Evolutionary conservation across 1,284 basidiomycete species (phyloP), one percentile per base, ranked within the genome.

Genomic region (Apiotrichum laibachii): DNA sequence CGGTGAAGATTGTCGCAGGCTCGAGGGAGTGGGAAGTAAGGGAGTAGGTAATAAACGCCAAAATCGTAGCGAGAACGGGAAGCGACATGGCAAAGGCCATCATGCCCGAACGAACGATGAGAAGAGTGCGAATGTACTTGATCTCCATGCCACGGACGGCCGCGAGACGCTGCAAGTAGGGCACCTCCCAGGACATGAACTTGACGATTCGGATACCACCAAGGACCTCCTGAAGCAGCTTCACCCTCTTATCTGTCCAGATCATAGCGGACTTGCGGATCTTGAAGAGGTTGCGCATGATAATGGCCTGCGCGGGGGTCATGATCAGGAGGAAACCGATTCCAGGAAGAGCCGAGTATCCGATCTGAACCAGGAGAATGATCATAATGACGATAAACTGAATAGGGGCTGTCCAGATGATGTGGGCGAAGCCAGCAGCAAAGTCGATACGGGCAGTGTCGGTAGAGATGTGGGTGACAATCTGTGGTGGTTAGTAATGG

Each of bases 141-240:
- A 93, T 85, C 77, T 96, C 94, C 64, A 84, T 83, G 45, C 79
- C 80, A 50, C 93, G 84, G 69, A 88, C 87, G 31, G 84, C 84
- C 37, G 83, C 82, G 44, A 95, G 84, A 53, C 88, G 83, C 22
- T 76, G 64, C 8, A 82, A 81, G 77, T 90, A 92, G 0, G 90
- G 88, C 3, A 66, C 61, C 64, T 82, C 80, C 81, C 81, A 82
- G 0, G 77, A 76, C 73, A 76, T 76, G 75, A 88, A 88, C 75
- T 95, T 96, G 82, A 94, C 89, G 56, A 94, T 83, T 67, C 89
- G 87, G 84, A 94, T 92, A 0, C 89, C 89, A 19, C 87, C 86
- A 2, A 95, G 77, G 5, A 94, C 81, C 64, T 82, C 81, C 60
- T 78, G 77, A 1, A 81, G 72, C 8, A 81, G 70, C 68, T 93